These are phyloP conservation scores for Penicillium sp. DNA, from an alignment of 2,329 filamentous ascomycete genomes.

Conservation along the genomic window DNA sequence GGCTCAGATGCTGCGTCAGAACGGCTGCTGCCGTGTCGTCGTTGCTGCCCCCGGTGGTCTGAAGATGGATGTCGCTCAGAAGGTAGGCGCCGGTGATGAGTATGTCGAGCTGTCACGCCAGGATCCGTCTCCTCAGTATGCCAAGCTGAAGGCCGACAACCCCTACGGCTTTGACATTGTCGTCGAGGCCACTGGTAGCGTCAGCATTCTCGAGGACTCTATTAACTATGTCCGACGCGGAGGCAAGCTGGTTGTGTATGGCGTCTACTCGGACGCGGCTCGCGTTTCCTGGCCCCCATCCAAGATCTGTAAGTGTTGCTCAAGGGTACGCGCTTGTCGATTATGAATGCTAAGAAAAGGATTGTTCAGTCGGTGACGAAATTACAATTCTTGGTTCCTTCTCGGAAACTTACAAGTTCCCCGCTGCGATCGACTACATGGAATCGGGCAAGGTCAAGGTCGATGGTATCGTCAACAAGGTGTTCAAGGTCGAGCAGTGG, in stretches of 20 bases:
- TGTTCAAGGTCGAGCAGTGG: constrained; percentile 73
- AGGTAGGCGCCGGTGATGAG: constrained; percentile 50
- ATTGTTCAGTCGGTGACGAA: constrained; percentile 51
- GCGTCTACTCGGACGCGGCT: constrained; percentile 66
- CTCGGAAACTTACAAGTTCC: constrained; percentile 74
- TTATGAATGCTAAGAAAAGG: no score
- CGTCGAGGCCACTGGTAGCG: constrained; percentile 69
- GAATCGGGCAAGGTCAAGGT: constrained; percentile 51
- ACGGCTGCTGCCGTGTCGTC: constrained; percentile 69
- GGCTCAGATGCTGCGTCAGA: constrained; percentile 64
- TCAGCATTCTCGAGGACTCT: constrained; percentile 68
- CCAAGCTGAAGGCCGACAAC: constrained; percentile 63
- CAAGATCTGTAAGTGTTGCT: constrained; percentile 54
- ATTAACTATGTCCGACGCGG: constrained; percentile 73
- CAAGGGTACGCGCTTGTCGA: no score
- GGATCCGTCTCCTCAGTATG: constrained; percentile 61
- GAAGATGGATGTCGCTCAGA: constrained; percentile 68
- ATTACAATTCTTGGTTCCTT: constrained; percentile 74
- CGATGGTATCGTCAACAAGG: constrained; percentile 71
- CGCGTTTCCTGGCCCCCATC: constrained; percentile 69
- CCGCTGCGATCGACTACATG: constrained; percentile 57
- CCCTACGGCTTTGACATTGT: constrained; percentile 75
- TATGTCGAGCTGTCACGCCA: constrained; percentile 51
- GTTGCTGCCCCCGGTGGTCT: constrained; percentile 68
- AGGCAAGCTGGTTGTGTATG: constrained; percentile 72